These are phyloP conservation scores for Pseudovirgaria hyperparasitica DNA, from an alignment of 2,329 filamentous ascomycete genomes.

Conservation along the genomic window DNA sequence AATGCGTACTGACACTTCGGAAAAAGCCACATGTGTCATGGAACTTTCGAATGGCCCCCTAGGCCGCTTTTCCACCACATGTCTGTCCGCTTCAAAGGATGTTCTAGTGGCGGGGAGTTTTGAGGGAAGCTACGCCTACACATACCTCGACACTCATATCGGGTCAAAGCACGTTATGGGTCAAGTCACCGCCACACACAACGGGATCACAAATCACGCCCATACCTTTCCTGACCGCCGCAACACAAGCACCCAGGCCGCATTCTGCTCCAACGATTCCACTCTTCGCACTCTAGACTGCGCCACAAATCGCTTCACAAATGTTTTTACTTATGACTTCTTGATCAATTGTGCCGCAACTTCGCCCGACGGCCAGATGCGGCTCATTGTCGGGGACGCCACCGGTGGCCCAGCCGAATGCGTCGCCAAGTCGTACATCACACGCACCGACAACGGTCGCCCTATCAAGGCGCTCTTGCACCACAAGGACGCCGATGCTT, in stretches of 20 bases:
- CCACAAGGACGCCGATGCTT: constrained; percentile 59
- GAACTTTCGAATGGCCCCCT: constrained; percentile 32
- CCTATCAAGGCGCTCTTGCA: constrained; percentile 44
- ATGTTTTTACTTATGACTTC: constrained; percentile 42
- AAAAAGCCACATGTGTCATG: constrained; percentile 31
- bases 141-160: constrained; percentile 24
- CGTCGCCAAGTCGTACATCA: constrained; percentile 51
- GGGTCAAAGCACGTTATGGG: constrained; percentile 28
- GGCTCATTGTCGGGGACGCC: constrained; percentile 64
- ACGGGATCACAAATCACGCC: constrained; percentile 47
- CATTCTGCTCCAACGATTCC: constrained; percentile 46
- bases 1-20: constrained; percentile 35
- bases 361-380: constrained; percentile 57
- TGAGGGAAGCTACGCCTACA: constrained; percentile 43
- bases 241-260: constrained; percentile 35
- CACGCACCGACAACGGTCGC: constrained; percentile 54
- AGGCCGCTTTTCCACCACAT: constrained; percentile 37
- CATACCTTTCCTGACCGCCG: constrained; percentile 38
- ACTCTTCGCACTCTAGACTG: constrained; percentile 43
- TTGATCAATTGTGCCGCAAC: constrained; percentile 62
- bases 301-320: constrained; percentile 44
- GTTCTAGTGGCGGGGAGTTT: constrained; percentile 44
- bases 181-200: constrained; percentile 35
- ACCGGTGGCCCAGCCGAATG: too few species aligned
- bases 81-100: constrained; percentile 36